phyloP scores from a whole-genome alignment of 2,329 filamentous ascomycete genomes.

The Talaromyces sp. region DNA sequence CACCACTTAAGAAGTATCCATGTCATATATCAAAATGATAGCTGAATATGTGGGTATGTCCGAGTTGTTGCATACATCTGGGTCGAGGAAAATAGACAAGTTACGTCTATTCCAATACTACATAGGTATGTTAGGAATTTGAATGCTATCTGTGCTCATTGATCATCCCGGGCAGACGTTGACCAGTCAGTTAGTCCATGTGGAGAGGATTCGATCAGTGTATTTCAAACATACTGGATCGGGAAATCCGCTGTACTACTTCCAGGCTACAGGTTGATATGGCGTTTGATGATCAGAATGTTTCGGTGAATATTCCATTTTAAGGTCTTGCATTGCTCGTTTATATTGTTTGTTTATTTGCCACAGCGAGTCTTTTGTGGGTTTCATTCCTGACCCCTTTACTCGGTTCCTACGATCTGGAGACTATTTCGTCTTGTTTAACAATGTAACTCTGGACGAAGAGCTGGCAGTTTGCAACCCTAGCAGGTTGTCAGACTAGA shows the following conservation, averaged over 20 bases:
- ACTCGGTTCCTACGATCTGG: background rate
- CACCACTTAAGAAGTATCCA: background rate
- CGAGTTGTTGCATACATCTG: background rate
- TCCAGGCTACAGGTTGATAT: background rate
- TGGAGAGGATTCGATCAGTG: background rate
- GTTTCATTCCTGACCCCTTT: background rate
- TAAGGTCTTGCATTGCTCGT: background rate
- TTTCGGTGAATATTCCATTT: background rate
- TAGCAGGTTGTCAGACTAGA: background rate
- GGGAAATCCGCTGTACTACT: slow-evolving; percentile 3
- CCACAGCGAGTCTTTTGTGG: background rate
- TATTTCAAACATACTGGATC: background rate
- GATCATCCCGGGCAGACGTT: background rate
- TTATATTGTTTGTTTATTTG: background rate
- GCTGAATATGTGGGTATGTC: background rate
- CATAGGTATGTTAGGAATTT: background rate
- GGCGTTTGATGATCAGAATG: background rate
- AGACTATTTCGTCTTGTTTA: background rate
- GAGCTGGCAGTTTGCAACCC: background rate
- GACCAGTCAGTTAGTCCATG: background rate
- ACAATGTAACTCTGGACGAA: slow-evolving; percentile 2
- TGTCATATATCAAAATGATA: background rate
- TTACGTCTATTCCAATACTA: background rate
- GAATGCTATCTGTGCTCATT: background rate
- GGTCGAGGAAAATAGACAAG: background rate